Percentiles rank a stretch among this genome's conserved stretches.
Conservation (phyloP, 1,139 yeast species). For the Protomyces inundatus region DNA sequence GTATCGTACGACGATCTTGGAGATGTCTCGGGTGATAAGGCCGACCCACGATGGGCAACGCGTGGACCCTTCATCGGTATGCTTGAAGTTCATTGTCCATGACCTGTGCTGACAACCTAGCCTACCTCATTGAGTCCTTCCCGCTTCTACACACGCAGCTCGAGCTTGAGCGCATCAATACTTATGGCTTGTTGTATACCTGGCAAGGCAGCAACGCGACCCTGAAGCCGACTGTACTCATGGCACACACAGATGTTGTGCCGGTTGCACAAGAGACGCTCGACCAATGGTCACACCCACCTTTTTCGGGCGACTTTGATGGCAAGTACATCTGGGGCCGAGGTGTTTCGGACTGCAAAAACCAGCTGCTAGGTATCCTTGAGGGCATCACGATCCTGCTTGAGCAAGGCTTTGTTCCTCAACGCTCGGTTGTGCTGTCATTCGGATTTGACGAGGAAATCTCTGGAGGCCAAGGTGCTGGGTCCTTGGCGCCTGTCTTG, state of each 20-base stretch:
- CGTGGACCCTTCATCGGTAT: slow-evolving; percentile 10
- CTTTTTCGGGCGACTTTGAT: slow-evolving; percentile 65
- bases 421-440: slow-evolving; percentile 54
- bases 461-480: slow-evolving; percentile 57
- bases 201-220: slow-evolving; percentile 55
- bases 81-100: not conserved
- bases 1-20: slow-evolving; percentile 52
- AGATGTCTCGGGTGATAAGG: slow-evolving; percentile 41
- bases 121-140: slow-evolving; percentile 52
- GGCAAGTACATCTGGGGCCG: slow-evolving; percentile 57
- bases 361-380: slow-evolving; percentile 51
- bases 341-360: slow-evolving; percentile 62
- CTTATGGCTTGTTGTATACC: slow-evolving; percentile 59
- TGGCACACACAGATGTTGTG: slow-evolving; percentile 81
- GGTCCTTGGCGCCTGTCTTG: slow-evolving; percentile 43
- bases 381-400: slow-evolving; percentile 55
- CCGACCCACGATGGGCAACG: slow-evolving; percentile 16
- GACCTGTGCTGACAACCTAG: slow-evolving; percentile 44
- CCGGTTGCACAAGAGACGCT: slow-evolving; percentile 63
- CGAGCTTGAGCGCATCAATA: slow-evolving; percentile 54
- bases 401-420: slow-evolving; percentile 48
- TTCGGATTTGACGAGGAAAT: slow-evolving; percentile 74
- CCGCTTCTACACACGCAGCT: slow-evolving; percentile 53
- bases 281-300: slow-evolving; percentile 61
- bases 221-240: slow-evolving; percentile 60